A percentile compares a stretch with the other conserved stretches of the same genome.
These are phyloP conservation scores for Corchorus olitorius DNA, from an alignment of 345 rosid species.

Conservation along the genomic window DNA sequence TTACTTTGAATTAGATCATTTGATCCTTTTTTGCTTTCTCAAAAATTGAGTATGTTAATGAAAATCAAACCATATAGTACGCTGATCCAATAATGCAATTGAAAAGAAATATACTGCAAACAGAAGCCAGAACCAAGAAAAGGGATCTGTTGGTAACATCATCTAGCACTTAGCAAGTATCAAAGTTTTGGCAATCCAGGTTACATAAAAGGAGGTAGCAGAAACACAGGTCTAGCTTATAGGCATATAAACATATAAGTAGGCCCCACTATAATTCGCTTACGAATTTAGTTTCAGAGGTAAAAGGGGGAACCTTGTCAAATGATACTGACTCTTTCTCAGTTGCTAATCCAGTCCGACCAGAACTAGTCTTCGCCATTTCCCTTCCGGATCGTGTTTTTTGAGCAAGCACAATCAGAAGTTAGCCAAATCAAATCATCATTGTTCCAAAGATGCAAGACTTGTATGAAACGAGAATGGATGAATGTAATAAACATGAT, in stretches of 20 bases:
- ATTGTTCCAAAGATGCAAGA: neutral
- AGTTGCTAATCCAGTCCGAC: conserved; percentile 39
- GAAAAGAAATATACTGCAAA: neutral
- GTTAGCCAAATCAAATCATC: conserved; percentile 13
- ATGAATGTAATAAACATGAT: neutral
- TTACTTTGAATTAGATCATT: neutral
- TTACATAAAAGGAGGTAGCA: neutral
- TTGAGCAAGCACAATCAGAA: conserved; percentile 18
- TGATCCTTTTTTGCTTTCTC: neutral
- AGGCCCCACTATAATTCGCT: neutral
- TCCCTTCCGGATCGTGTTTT: conserved; percentile 54
- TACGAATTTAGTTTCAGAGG: neutral
- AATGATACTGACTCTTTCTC: conserved; percentile 62
- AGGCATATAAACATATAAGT: neutral
- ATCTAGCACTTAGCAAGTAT: neutral
- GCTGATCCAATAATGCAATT: neutral
- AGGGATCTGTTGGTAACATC: neutral
- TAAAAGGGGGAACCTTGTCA: conserved; percentile 62
- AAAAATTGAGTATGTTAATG: neutral
- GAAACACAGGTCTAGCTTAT: neutral
- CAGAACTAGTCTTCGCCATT: conserved; percentile 38
- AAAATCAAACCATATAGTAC: neutral
- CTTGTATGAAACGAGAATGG: conserved; percentile 9
- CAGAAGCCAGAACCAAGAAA: conserved; percentile 9
- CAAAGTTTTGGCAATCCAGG: neutral